Percentiles rank a stretch among this genome's conserved stretches.
These are phyloP conservation scores for Glycine tomentella DNA, from an alignment of 306 rosid genomes.

Conservation along the genomic window DNA sequence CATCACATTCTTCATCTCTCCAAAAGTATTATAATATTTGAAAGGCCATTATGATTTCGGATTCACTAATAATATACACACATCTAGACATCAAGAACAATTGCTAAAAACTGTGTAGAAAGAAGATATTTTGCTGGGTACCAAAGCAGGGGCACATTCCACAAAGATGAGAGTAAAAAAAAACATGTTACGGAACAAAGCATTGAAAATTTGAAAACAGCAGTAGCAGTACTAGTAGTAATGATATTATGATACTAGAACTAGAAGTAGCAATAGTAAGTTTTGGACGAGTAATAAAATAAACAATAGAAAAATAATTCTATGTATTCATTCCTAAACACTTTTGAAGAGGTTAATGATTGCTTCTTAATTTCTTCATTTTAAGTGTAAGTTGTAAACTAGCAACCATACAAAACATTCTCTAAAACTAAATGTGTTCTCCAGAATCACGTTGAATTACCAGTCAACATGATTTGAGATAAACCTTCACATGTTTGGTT, in stretches of 20 bases:
- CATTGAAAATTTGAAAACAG: neutral
- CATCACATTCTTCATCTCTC: neutral
- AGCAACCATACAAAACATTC: neutral
- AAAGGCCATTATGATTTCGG: neutral
- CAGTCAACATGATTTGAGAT: no score
- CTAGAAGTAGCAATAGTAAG: neutral
- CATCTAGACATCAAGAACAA: neutral
- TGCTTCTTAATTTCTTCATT: neutral
- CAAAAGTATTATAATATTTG: neutral
- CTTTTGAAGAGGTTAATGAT: neutral
- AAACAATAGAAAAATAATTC: neutral
- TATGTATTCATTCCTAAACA: neutral
- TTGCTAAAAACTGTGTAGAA: neutral
- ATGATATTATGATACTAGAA: neutral
- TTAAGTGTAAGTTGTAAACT: neutral
- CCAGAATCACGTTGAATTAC: no score
- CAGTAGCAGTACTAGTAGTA: neutral
- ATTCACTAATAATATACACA: no score
- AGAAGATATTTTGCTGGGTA: conserved; percentile 2
- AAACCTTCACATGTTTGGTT: no score
- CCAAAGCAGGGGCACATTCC: neutral
- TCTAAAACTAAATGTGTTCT: neutral
- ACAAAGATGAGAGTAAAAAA: conserved; percentile 8
- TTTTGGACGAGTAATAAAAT: neutral
- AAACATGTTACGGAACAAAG: neutral